These are phyloP conservation scores for Salix arbutifolia DNA, from an alignment of 345 rosid species.

Conservation along the genomic window DNA sequence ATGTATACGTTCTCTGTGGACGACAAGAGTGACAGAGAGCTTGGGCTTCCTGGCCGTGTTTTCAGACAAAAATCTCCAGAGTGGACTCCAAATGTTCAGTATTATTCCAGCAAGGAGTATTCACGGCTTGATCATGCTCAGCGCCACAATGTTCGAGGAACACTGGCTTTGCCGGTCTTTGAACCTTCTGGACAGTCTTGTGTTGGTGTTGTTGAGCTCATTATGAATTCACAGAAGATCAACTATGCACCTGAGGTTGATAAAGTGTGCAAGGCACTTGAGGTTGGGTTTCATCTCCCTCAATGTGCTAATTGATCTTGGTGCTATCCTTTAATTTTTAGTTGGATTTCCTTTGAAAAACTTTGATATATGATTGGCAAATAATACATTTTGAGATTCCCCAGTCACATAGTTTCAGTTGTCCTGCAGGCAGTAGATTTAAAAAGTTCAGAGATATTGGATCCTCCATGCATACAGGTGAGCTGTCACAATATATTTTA, in stretches of 20 bases:
- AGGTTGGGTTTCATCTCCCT: constrained; percentile 55
- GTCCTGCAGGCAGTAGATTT: constrained; percentile 82
- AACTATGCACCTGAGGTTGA: constrained; percentile 91
- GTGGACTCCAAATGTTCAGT: constrained; percentile 95
- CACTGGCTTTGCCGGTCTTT: constrained; percentile 89
- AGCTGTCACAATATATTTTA: constrained; percentile 18
- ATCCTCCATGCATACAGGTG: constrained; percentile 69
- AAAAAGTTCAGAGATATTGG: constrained; percentile 81
- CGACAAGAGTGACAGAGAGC: constrained; percentile 61
- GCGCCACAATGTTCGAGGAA: constrained; percentile 67
- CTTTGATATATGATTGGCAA: background rate
- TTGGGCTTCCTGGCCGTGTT: constrained; percentile 96
- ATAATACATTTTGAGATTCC: constrained; percentile 12
- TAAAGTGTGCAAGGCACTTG: constrained; percentile 95
- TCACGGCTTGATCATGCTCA: constrained; percentile 74
- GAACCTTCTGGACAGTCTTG: constrained; percentile 74
- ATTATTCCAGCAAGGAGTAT: constrained; percentile 76
- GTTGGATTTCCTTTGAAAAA: background rate
- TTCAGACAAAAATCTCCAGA: constrained; percentile 76
- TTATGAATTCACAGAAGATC: constrained; percentile 78
- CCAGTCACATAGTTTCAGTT: constrained; percentile 38
- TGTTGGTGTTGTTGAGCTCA: constrained; percentile 87
- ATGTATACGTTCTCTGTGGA: constrained; percentile 72
- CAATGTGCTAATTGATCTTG: background rate
- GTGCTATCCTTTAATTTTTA: background rate